These are phyloP conservation scores for Eimeria sp. DNA, from an alignment of 169 alveolate genomes.

Conservation along the genomic window DNA sequence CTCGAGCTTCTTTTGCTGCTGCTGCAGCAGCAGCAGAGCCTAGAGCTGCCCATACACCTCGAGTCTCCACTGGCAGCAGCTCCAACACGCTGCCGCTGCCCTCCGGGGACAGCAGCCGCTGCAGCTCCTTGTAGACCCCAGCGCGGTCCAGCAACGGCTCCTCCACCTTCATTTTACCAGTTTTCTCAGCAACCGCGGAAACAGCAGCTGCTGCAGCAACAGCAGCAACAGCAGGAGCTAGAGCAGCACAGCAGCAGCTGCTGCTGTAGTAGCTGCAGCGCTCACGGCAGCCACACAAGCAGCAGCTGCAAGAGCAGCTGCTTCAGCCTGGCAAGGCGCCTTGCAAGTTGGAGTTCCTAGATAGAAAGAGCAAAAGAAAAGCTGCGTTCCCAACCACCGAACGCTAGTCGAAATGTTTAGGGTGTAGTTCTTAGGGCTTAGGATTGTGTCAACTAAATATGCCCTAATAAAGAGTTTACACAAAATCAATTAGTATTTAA, in stretches of 20 bases:
- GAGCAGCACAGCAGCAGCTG: not conserved
- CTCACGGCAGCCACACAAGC: not conserved
- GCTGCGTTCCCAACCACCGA: not conserved
- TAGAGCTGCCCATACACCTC: constrained; percentile 39
- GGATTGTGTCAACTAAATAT: not conserved
- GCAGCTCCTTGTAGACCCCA: constrained; percentile 66
- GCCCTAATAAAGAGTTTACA: not conserved
- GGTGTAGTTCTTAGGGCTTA: not conserved
- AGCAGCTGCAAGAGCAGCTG: not conserved
- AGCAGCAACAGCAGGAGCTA: not conserved
- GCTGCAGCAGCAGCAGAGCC: constrained; percentile 44
- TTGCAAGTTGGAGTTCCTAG: not conserved
- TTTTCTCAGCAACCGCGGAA: not conserved
- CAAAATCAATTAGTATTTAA: not conserved
- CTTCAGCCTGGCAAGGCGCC: not conserved
- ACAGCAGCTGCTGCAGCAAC: constrained; percentile 26
- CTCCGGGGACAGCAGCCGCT: constrained; percentile 38
- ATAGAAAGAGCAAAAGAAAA: not conserved
- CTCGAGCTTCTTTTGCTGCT: constrained; percentile 54
- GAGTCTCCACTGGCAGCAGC: constrained; percentile 34
- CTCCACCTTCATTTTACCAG: constrained; percentile 28
- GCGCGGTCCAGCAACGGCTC: constrained; percentile 69
- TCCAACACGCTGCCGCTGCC: constrained; percentile 67
- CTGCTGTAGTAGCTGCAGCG: not conserved
- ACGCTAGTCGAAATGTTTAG: not conserved